phyloP scores from a whole-genome alignment of 2,329 filamentous ascomycete species.

The Fusarium equiseti region DNA sequence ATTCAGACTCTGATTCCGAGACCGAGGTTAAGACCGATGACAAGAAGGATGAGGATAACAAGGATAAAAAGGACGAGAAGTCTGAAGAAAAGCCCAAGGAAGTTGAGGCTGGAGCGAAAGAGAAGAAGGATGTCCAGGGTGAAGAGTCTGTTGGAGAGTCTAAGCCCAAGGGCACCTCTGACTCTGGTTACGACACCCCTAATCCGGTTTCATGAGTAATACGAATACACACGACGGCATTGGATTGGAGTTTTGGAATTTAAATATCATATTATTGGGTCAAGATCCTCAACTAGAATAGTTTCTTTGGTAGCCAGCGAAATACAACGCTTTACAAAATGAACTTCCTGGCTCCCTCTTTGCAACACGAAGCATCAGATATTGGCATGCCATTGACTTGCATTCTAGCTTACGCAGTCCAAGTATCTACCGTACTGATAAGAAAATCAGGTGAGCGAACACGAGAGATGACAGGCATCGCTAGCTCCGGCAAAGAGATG shows the following conservation, averaged over 20 bases:
- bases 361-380: not conserved
- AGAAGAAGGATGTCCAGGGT: conserved; percentile 23
- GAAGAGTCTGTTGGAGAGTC: conserved; percentile 18
- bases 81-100: conserved; percentile 11
- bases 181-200: conserved; percentile 52
- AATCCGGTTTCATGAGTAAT: conserved; percentile 35
- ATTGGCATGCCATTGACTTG: not conserved
- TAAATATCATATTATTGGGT: not conserved
- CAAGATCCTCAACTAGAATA: not conserved
- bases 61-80: conserved; percentile 28
- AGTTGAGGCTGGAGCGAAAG: not conserved
- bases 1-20: conserved; percentile 23
- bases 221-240: conserved; percentile 25
- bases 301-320: not conserved
- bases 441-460: conserved; percentile 25
- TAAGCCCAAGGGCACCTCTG: conserved; percentile 49
- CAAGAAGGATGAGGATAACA: conserved; percentile 37
- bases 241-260: conserved; percentile 12
- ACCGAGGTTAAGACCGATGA: conserved; percentile 38
- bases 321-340: not conserved
- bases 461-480: conserved; percentile 30
- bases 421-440: not conserved
- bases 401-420: not conserved
- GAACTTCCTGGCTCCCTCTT: not conserved
- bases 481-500: conserved; percentile 14